Evolutionary conservation across 2,329 filamentous ascomycete genomes (phyloP), one percentile per base, ranked within the genome.

Genomic region (Mariannaea elegans): DNA sequence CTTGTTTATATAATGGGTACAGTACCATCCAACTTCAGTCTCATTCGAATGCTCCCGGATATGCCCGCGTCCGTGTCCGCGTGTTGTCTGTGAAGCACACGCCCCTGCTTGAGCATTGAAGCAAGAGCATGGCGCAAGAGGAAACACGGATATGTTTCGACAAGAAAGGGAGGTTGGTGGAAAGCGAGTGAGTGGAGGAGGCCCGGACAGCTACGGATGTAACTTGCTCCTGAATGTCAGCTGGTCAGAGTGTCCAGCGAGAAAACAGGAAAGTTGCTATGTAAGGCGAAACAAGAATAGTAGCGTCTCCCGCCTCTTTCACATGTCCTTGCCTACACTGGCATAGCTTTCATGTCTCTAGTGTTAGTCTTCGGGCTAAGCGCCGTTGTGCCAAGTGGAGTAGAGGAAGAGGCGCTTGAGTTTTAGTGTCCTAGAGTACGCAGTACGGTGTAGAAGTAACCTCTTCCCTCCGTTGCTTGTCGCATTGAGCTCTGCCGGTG

Each of bases 241-340:
- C n/a, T n/a, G n/a, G n/a, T n/a, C n/a, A n/a, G n/a, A n/a, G n/a
- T n/a, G n/a, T n/a, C n/a, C n/a, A n/a, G n/a, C n/a, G n/a, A n/a
- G n/a, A n/a, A n/a, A n/a, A n/a, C n/a, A n/a, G n/a, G n/a, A n/a
- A n/a, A n/a, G n/a, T n/a, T n/a, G n/a, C n/a, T n/a, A n/a, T n/a
- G n/a, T n/a, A n/a, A n/a, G n/a, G n/a, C n/a, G n/a, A 39, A 51
- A 57, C 54, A 23, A 57, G 47, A 57, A 57, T 57, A 57, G 54
- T 32, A 56, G 46, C 46, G 50, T n/a, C 19, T 47, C 31, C 45
- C 44, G 29, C 42, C n/a, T n/a, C n/a, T 42, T 36, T 41, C 44
- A 41, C 52, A 49, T 21, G 16, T 56, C 46, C 23, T 36, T 58
- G n/a, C 49, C 56, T 24, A 34, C 44, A 41, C 19, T 29, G 49